These are phyloP conservation scores for maize (Zea mays) DNA, from an alignment of 176 grass and related monocot genomes.

Conservation along the genomic window DNA sequence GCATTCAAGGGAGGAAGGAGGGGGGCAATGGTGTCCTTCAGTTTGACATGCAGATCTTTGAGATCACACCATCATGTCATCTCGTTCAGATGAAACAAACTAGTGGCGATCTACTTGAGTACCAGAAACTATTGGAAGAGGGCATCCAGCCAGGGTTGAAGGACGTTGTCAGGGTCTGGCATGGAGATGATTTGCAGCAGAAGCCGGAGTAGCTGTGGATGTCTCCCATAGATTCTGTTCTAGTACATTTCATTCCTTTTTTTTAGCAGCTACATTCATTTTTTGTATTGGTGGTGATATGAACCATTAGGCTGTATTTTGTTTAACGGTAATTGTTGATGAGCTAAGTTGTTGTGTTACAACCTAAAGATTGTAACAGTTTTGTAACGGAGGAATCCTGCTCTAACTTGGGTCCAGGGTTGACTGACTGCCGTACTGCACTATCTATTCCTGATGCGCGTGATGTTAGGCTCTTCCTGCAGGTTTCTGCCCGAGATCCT, in stretches of 20 bases:
- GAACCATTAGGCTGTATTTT: not conserved
- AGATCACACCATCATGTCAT: no score
- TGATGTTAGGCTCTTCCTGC: not conserved
- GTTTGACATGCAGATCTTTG: no score
- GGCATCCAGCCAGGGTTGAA: constrained; percentile 60
- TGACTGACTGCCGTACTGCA: no score
- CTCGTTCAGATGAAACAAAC: no score
- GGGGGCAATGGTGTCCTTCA: no score
- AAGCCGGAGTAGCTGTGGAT: constrained; percentile 37
- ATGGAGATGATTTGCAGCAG: constrained; percentile 48
- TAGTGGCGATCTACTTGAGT: no score
- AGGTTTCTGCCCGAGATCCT: not conserved
- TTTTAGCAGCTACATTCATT: constrained; percentile 13
- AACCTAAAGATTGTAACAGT: not conserved
- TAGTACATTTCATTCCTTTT: constrained; percentile 1
- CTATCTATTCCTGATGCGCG: no score
- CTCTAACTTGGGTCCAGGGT: no score
- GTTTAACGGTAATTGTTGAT: not conserved
- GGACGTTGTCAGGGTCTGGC: constrained; percentile 73
- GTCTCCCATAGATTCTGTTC: not conserved
- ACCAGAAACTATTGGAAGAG: constrained; percentile 51
- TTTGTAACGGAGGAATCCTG: no score
- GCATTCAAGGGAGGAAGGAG: no score
- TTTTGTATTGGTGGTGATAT: not conserved
- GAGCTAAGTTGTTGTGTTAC: not conserved